A percentile compares a stretch with the other conserved stretches of the same genome.
Conservation (phyloP, 176 grass and related monocot species). For the Luzula sylvatica region DNA sequence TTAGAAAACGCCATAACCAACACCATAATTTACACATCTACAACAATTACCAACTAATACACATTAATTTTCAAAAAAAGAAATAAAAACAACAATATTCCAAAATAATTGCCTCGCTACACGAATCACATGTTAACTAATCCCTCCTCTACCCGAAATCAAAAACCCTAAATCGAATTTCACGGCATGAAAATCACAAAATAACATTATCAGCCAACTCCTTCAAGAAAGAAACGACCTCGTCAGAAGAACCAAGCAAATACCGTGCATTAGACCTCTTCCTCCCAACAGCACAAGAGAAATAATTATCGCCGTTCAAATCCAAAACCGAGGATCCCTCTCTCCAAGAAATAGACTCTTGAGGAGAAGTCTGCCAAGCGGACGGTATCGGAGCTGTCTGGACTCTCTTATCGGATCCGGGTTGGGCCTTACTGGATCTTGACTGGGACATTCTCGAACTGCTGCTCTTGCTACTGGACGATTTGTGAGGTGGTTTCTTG, state of each 20-base stretch:
- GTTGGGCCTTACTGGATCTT: slow-evolving; percentile 34
- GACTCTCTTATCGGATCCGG: slow-evolving; percentile 27
- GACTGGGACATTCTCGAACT: slow-evolving; percentile 45
- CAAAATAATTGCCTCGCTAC: too few species aligned
- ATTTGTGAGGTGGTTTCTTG: slow-evolving; percentile 32
- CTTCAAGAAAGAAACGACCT: slow-evolving; percentile 73
- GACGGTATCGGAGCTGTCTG: slow-evolving; percentile 32
- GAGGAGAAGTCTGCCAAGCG: slow-evolving; percentile 29
- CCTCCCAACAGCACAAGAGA: slow-evolving; percentile 87
- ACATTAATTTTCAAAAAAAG: too few species aligned
- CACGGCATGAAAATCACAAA: neutral
- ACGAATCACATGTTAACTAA: too few species aligned
- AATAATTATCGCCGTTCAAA: slow-evolving; percentile 96
- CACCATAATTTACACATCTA: too few species aligned
- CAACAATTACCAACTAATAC: too few species aligned
- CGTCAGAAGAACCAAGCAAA: slow-evolving; percentile 72
- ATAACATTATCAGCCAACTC: slow-evolving; percentile 42
- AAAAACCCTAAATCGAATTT: too few species aligned
- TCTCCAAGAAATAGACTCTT: slow-evolving; percentile 50
- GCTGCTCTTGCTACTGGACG: slow-evolving; percentile 53
- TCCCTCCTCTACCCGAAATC: too few species aligned
- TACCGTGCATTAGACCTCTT: slow-evolving; percentile 82
- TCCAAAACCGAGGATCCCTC: slow-evolving; percentile 93
- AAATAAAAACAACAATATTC: too few species aligned
- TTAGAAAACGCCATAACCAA: too few species aligned